A percentile compares a stretch with the other conserved stretches of the same genome.
Conservation (phyloP, 2,329 filamentous ascomycete species). For the Epichloe typhina region DNA sequence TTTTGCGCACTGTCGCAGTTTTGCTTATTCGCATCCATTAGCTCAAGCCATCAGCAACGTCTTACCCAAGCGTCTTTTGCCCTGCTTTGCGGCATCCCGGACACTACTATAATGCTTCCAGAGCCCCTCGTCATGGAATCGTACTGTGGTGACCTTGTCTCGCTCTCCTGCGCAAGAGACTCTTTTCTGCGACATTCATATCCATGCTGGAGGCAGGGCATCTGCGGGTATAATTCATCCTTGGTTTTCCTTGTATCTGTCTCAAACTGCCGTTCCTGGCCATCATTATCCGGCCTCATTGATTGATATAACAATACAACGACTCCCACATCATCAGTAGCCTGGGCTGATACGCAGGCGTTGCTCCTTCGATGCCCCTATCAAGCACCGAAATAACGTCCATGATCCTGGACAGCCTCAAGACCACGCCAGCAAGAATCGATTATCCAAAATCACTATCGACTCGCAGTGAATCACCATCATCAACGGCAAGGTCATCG, state of each 20-base stretch:
- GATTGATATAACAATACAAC: slow-evolving; percentile 5
- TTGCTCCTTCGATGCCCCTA: slow-evolving; percentile 5
- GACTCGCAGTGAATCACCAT: slow-evolving; percentile 3
- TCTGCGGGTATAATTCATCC: not conserved
- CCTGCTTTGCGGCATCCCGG: slow-evolving; percentile 3
- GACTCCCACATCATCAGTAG: slow-evolving; percentile 1
- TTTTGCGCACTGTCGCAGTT: slow-evolving; percentile 6
- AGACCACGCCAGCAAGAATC: not conserved
- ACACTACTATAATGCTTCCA: slow-evolving; percentile 6
- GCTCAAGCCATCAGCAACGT: slow-evolving; percentile 2
- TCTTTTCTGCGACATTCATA: slow-evolving; percentile 3
- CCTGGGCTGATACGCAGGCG: slow-evolving; percentile 3
- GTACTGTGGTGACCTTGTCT: slow-evolving; percentile 5
- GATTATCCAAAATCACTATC: not conserved
- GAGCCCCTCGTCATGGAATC: slow-evolving; percentile 2
- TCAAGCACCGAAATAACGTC: slow-evolving; percentile 2
- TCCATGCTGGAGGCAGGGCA: not conserved
- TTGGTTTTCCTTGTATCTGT: not conserved
- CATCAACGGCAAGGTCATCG: slow-evolving; percentile 8
- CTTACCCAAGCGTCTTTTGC: not conserved
- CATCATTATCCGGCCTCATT: not conserved
- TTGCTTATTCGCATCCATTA: slow-evolving; percentile 4
- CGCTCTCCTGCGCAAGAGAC: not conserved
- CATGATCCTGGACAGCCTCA: slow-evolving; percentile 1
- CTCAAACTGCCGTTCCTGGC: not conserved